Percentiles rank a stretch among this genome's conserved stretches.
phyloP scores from a whole-genome alignment of 768 basidiomycete species.

The Boletus sp. region DNA sequence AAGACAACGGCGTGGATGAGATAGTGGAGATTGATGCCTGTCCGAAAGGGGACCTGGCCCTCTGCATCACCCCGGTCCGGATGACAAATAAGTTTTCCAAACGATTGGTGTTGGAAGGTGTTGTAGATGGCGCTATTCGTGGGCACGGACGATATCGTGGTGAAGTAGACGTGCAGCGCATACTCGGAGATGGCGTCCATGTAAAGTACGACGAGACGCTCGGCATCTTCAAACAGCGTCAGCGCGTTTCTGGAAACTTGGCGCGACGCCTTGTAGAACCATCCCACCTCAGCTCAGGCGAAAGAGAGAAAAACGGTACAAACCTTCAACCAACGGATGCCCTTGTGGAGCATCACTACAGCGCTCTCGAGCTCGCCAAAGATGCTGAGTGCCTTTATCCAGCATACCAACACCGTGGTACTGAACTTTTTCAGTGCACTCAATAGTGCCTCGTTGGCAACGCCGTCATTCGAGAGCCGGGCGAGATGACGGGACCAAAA shows the following conservation, averaged over 20 bases:
- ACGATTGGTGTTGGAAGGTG: constrained; percentile 8
- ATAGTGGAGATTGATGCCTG: neutral
- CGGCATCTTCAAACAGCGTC: constrained; percentile 15
- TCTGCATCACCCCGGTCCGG: neutral
- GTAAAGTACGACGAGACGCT: constrained; percentile 17
- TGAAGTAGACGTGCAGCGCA: constrained; percentile 18
- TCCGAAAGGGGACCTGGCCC: neutral
- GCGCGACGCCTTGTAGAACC: constrained; percentile 1
- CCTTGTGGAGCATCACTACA: constrained; percentile 13
- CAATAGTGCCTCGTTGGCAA: constrained; percentile 9
- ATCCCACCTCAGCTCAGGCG: neutral
- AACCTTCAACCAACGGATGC: constrained; percentile 16
- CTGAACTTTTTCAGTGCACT: constrained; percentile 10
- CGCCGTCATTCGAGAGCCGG: constrained; percentile 7
- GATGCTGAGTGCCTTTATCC: constrained; percentile 20
- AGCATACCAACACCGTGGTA: constrained; percentile 10
- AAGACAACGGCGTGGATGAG: constrained; percentile 15
- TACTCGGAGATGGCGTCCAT: constrained; percentile 20
- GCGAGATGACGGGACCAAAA: constrained; percentile 20
- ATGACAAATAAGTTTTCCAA: neutral
- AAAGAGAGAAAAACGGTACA: neutral
- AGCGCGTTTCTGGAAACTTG: constrained; percentile 5
- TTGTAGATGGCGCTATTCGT: neutral
- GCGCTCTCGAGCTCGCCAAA: constrained; percentile 15
- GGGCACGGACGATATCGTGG: constrained; percentile 5